phyloP scores from a whole-genome alignment of 2,329 filamentous ascomycete species.

The Fusarium tanahbumbuense region DNA sequence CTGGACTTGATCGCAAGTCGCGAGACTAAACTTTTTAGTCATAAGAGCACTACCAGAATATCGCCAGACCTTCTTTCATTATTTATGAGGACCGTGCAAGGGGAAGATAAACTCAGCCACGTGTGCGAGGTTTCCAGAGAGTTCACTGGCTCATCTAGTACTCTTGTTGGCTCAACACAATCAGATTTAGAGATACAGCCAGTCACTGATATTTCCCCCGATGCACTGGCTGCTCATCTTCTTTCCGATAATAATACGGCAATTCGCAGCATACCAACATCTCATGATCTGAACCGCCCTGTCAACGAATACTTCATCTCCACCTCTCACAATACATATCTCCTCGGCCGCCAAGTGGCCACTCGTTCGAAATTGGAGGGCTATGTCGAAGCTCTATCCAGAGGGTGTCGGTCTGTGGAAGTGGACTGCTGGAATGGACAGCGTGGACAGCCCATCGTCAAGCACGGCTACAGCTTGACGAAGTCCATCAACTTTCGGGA shows the following conservation, averaged over 20 bases:
- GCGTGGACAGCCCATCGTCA: conserved; percentile 23
- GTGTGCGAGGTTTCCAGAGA: rapidly evolving
- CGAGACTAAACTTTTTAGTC: background rate
- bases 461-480: conserved; percentile 33
- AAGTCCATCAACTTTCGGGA: conserved; percentile 13
- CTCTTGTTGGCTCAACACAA: background rate
- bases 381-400: conserved; percentile 8
- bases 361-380: conserved; percentile 18
- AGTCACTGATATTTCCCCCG: rapidly evolving
- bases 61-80: rapidly evolving
- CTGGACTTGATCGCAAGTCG: background rate
- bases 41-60: rapidly evolving
- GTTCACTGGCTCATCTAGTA: background rate
- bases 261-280: rapidly evolving
- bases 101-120: background rate
- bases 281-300: background rate
- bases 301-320: conserved; percentile 34
- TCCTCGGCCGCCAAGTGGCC: conserved; percentile 18
- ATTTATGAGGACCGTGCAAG: background rate
- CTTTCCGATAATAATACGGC: background rate
- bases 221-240: background rate
- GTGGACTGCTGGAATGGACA: conserved; percentile 29
- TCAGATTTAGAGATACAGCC: background rate
- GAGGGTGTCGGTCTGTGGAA: conserved; percentile 24
- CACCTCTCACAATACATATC: conserved; percentile 32